These are phyloP conservation scores for Starmerella stigmatis DNA, from an alignment of 805 yeast genomes.

Conservation along the genomic window DNA sequence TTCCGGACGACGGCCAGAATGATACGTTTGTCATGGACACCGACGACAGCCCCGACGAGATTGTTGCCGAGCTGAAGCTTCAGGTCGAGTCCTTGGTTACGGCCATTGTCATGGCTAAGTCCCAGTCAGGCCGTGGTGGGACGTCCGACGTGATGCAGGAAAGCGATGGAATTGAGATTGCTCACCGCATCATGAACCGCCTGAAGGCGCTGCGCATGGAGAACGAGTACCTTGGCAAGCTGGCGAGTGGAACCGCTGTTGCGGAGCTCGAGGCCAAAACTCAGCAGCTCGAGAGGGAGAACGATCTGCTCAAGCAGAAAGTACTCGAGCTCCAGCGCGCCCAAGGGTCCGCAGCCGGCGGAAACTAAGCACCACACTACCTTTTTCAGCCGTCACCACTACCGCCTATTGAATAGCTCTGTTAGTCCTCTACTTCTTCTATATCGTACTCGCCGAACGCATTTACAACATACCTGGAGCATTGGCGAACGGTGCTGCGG, in stretches of 20 bases:
- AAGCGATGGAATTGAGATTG: slow-evolving; percentile 22
- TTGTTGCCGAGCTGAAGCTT: slow-evolving; percentile 19
- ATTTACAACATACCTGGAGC: no score
- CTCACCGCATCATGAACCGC: slow-evolving; percentile 24
- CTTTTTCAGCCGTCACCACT: neutral
- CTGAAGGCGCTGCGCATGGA: slow-evolving; percentile 22
- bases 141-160: slow-evolving; percentile 9
- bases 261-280: slow-evolving; percentile 21
- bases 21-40: slow-evolving; percentile 3
- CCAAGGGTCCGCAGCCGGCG: neutral
- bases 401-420: no score
- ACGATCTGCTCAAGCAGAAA: slow-evolving; percentile 12
- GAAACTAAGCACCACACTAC: neutral
- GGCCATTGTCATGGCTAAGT: slow-evolving; percentile 17
- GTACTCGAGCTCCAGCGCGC: slow-evolving; percentile 1
- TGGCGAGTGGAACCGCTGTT: slow-evolving; percentile 14
- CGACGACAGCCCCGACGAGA: slow-evolving; percentile 14
- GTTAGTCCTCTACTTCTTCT: no score
- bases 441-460: no score
- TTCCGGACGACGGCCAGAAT: slow-evolving; percentile 5
- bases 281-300: slow-evolving; percentile 16
- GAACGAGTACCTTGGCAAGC: slow-evolving; percentile 18
- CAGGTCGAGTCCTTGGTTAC: slow-evolving; percentile 23
- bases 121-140: neutral
- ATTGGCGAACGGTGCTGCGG: no score